Conservation (phyloP, 139 green algal genomes). For the Eudorina sp. region DNA sequence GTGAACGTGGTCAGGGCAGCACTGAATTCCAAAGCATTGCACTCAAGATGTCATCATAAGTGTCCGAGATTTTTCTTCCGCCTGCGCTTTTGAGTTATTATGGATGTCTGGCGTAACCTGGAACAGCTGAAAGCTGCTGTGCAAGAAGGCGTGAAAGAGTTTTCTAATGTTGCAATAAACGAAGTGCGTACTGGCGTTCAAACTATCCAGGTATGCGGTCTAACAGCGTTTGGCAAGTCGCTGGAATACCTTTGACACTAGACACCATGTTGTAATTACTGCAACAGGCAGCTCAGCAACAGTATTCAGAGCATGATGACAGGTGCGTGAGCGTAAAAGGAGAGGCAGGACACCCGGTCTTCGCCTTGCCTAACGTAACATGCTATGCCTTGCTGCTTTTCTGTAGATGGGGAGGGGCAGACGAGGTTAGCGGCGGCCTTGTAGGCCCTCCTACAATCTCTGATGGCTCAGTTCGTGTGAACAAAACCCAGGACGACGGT, state of each 20-base stretch:
- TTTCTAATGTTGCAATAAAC: conserved; percentile 50
- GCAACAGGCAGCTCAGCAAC: conserved; percentile 16
- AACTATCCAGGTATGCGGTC: conserved; percentile 30
- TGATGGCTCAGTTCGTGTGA: neutral
- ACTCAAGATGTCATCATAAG: no score
- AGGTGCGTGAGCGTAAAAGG: neutral
- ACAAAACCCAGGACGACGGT: neutral
- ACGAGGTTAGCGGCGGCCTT: neutral
- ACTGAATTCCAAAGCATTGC: no score
- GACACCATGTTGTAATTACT: neutral
- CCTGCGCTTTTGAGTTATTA: no score
- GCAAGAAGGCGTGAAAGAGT: conserved; percentile 59
- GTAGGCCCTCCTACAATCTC: no score
- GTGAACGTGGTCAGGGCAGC: no score
- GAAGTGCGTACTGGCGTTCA: conserved; percentile 41
- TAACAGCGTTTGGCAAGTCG: neutral
- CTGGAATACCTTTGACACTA: no score
- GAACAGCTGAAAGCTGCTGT: conserved; percentile 41
- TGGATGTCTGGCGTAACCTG: conserved; percentile 38
- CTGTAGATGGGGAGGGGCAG: conserved; percentile 13
- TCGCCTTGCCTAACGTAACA: no score
- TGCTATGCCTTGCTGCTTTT: neutral
- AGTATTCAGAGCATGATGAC: neutral
- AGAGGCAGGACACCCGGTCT: no score
- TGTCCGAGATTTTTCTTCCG: no score